phyloP scores from a whole-genome alignment of 1,139 yeast genomes.

The Geotrichum candidum region DNA sequence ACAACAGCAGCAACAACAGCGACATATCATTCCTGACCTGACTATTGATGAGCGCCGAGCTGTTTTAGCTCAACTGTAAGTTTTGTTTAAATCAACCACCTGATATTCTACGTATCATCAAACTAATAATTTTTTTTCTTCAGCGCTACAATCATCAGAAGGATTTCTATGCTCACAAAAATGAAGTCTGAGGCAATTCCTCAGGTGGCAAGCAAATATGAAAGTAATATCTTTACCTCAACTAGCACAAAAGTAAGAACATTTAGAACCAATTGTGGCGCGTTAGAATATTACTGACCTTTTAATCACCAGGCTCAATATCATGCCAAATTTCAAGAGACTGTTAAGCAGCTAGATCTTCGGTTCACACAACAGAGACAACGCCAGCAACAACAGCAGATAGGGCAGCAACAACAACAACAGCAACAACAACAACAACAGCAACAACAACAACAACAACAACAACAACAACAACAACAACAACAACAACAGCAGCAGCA shows the following conservation, averaged over 20 bases:
- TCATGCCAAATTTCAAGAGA: conserved; percentile 3
- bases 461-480: conserved; percentile 19
- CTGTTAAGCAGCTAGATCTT: not conserved
- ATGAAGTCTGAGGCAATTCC: not conserved
- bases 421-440: conserved; percentile 17
- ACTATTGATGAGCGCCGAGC: conserved; percentile 1
- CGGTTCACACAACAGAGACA: conserved; percentile 21
- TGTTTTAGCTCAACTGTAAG: conserved; percentile 7
- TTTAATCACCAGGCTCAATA: not conserved
- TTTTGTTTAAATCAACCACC: not conserved
- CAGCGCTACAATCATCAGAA: not conserved
- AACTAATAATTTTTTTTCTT: not conserved
- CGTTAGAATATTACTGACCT: not conserved
- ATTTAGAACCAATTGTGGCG: not conserved
- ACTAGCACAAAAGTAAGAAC: conserved; percentile 1
- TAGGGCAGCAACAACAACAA: conserved; percentile 19
- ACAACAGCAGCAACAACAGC: not conserved
- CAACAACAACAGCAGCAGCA: conserved; percentile 16
- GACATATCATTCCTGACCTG: not conserved
- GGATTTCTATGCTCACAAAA: conserved; percentile 1
- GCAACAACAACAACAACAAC: conserved; percentile 20
- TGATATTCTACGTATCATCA: not conserved
- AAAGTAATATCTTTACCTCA: not conserved
- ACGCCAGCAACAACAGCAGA: conserved; percentile 19
- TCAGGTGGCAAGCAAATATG: conserved; percentile 1